A percentile compares a stretch with the other conserved stretches of the same genome.
Evolutionary conservation across 805 yeast species (phyloP).

Genomic region (Teunomyces atbi): DNA sequence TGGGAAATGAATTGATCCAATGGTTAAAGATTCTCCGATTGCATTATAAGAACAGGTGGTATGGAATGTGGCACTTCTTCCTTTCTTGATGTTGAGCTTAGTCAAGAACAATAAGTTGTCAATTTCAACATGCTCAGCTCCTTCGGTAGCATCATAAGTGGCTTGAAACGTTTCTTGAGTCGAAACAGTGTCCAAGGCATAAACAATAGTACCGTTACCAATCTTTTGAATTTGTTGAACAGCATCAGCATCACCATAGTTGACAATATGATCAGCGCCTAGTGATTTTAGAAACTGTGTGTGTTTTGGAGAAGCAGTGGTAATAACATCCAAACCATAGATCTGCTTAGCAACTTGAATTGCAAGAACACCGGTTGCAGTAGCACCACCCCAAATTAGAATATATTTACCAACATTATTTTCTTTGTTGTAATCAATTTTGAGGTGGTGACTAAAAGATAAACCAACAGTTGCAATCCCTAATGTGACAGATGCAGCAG

Average conservation of each 20-base stretch:
- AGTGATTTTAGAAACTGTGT: constrained; percentile 20
- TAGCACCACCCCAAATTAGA: constrained; percentile 38
- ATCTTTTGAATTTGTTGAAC: constrained; percentile 18
- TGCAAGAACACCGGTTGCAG: constrained; percentile 30
- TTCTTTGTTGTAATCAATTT: constrained; percentile 15
- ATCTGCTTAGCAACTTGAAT: constrained; percentile 31
- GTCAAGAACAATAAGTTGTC: constrained; percentile 6
- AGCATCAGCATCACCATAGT: constrained; percentile 25
- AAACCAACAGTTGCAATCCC: constrained; percentile 51
- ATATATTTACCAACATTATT: constrained; percentile 15
- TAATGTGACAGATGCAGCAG: constrained; percentile 61
- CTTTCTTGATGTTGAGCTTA: neutral
- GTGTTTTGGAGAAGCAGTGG: constrained; percentile 27
- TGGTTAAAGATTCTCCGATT: constrained; percentile 1
- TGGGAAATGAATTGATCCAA: neutral
- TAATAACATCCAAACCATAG: constrained; percentile 28
- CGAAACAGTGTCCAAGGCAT: constrained; percentile 29
- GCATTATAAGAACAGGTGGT: constrained; percentile 7
- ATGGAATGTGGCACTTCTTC: constrained; percentile 4
- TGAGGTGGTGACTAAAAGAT: constrained; percentile 35
- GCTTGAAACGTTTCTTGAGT: constrained; percentile 20
- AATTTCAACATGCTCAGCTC: constrained; percentile 15
- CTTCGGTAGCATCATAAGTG: constrained; percentile 26
- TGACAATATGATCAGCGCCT: constrained; percentile 31
- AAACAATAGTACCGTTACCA: constrained; percentile 18